Evolutionary conservation across 495 filamentous ascomycete genomes (phyloP).

Genomic region (Amphirosellinia nigrospora): DNA sequence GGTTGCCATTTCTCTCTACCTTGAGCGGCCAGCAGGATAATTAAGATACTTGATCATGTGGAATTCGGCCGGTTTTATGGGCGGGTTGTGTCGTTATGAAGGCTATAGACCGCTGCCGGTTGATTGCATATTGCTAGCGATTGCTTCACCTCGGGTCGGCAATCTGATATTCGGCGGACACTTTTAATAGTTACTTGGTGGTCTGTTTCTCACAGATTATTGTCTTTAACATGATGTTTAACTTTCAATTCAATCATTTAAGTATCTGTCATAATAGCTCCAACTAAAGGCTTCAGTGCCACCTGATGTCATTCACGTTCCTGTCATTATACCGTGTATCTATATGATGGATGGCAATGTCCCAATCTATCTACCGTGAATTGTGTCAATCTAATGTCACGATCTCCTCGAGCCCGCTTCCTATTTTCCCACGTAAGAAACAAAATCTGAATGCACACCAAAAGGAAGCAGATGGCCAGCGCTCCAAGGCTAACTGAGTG

Average conservation of each 20-base stretch:
- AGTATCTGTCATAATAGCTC: not conserved
- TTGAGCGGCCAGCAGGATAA: not conserved
- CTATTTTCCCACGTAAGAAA: constrained; percentile 53
- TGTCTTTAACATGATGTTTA: not conserved
- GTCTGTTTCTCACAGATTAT: not conserved
- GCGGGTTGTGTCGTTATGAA: not conserved
- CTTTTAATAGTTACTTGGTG: not conserved
- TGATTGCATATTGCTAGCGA: not conserved
- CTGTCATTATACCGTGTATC: constrained; percentile 47
- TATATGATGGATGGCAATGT: constrained; percentile 53
- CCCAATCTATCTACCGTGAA: constrained; percentile 45
- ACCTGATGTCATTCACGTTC: not conserved
- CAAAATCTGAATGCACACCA: constrained; percentile 42
- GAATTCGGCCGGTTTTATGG: too few species aligned
- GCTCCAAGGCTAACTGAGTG: constrained; percentile 56
- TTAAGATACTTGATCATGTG: not conserved
- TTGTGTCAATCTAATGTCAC: constrained; percentile 48
- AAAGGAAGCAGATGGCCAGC: constrained; percentile 45
- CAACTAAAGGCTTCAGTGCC: not conserved
- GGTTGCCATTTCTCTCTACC: not conserved
- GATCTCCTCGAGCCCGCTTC: constrained; percentile 48
- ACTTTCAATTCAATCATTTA: not conserved
- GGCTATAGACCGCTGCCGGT: constrained; percentile 6
- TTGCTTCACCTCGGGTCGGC: not conserved
- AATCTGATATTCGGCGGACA: not conserved